Conservation (phyloP, 169 alveolate genomes). For the Eimeria zaria region DNA sequence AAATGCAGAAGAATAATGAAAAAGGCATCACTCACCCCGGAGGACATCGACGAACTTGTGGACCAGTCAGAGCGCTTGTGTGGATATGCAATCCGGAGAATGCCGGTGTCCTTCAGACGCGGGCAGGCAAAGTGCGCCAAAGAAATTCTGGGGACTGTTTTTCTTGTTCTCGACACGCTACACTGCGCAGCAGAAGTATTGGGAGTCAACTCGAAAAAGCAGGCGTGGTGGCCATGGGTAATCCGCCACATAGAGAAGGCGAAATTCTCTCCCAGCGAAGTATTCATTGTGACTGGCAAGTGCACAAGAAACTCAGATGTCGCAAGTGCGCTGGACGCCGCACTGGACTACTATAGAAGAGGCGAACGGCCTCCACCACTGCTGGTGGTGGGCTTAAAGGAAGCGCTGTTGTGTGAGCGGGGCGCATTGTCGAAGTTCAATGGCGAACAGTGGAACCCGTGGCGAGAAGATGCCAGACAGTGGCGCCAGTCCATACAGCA, state of each 20-base stretch:
- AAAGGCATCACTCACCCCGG: background rate
- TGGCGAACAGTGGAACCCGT: background rate
- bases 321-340: background rate
- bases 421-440: background rate
- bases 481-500: background rate
- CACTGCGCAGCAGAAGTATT: conserved; percentile 29
- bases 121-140: background rate
- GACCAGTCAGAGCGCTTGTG: background rate
- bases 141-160: background rate
- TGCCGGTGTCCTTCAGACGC: background rate
- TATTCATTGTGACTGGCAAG: background rate
- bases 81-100: background rate
- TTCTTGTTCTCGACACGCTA: background rate
- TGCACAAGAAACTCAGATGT: background rate
- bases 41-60: background rate
- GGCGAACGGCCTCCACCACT: background rate
- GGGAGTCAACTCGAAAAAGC: background rate
- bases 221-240: conserved; percentile 1
- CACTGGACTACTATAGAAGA: background rate
- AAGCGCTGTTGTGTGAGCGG: background rate
- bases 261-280: background rate
- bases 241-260: background rate
- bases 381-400: background rate
- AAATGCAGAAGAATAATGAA: background rate
- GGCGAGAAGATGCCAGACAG: background rate